These are phyloP conservation scores for Earliella scabrosa DNA, from an alignment of 1,284 basidiomycete species.

Conservation along the genomic window DNA sequence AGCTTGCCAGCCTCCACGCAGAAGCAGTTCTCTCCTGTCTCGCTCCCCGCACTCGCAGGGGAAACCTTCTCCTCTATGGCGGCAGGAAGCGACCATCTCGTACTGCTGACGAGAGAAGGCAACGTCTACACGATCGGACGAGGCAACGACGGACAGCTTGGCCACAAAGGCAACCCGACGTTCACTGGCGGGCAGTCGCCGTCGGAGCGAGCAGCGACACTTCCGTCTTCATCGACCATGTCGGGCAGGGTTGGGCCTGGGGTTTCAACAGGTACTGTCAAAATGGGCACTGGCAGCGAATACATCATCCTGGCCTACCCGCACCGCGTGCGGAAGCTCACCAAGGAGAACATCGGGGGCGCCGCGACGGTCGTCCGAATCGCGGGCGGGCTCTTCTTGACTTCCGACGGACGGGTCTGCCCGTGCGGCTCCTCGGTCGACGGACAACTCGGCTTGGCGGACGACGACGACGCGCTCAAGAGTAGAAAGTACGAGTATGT, in stretches of 20 bases:
- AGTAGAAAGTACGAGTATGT: background rate
- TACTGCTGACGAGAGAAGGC: constrained; percentile 83
- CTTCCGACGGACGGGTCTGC: constrained; percentile 79
- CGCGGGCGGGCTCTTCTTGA: constrained; percentile 82
- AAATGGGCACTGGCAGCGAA: constrained; percentile 57
- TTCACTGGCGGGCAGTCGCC: constrained; percentile 81
- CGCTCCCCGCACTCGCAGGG: constrained; percentile 60
- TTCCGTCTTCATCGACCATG: constrained; percentile 86
- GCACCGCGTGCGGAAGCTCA: constrained; percentile 65
- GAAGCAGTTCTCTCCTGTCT: constrained; percentile 70
- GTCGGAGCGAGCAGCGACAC: constrained; percentile 84
- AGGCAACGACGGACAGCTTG: constrained; percentile 86
- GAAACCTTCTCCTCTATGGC: background rate
- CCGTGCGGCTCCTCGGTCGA: constrained; percentile 60
- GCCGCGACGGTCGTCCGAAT: constrained; percentile 76
- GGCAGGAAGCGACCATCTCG: constrained; percentile 85
- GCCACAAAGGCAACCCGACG: constrained; percentile 84
- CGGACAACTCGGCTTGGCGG: constrained; percentile 66
- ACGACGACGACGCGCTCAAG: background rate
- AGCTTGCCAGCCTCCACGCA: constrained; percentile 28
- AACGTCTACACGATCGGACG: constrained; percentile 87
- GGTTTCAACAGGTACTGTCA: constrained; percentile 84
- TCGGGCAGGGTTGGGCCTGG: constrained; percentile 66
- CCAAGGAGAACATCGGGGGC: constrained; percentile 61
- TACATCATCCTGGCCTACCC: constrained; percentile 67